Conservation (phyloP, 345 rosid species). For the Angophora floribunda region DNA sequence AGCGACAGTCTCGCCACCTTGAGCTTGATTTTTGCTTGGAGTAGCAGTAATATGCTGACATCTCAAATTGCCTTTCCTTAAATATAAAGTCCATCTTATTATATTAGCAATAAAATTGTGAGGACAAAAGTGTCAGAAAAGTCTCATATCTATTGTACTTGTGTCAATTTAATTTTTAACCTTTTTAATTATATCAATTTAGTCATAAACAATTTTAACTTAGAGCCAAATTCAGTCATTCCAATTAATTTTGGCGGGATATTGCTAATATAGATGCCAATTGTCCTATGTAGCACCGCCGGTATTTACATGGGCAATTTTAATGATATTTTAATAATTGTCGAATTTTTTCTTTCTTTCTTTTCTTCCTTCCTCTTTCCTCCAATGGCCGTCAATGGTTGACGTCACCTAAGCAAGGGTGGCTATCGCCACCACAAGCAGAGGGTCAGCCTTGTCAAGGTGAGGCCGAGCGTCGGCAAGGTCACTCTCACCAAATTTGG, state of each 20-base stretch:
- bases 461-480: rapidly evolving
- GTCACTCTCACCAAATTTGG: rapidly evolving
- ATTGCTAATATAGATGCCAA: rapidly evolving
- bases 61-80: neutral
- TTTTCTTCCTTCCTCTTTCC: no score
- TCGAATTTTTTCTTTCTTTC: rapidly evolving
- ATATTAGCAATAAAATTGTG: neutral
- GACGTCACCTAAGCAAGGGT: neutral
- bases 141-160: neutral
- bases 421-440: rapidly evolving
- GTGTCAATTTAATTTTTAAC: rapidly evolving
- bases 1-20: neutral
- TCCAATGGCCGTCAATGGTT: neutral
- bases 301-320: rapidly evolving
- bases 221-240: neutral
- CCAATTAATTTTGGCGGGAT: rapidly evolving
- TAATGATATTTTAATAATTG: no score
- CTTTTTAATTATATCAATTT: no score
- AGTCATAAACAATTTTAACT: no score
- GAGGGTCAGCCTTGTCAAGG: neutral
- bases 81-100: neutral
- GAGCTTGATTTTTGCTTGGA: neutral
- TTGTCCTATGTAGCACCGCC: rapidly evolving
- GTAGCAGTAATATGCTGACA: neutral
- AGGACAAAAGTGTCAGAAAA: rapidly evolving